Evolutionary conservation across 129 eudicot genomes (phyloP), one percentile per base, ranked within the genome.

Genomic region (Pseudognaphalium luteoalbum): DNA sequence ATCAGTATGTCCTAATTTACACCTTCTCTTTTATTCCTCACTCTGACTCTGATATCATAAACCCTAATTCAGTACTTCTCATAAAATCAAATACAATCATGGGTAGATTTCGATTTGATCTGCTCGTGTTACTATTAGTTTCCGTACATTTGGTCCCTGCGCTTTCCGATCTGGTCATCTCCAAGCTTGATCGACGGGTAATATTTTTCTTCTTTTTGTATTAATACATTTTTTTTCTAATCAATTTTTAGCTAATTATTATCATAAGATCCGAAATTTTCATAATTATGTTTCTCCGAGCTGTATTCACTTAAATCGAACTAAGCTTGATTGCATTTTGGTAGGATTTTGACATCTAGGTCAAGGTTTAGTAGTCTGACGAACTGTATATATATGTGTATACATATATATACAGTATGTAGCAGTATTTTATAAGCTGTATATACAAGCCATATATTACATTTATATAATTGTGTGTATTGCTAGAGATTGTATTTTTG

Each of bases 101-200:
- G 86, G 30, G 64, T 59, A 68, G 74, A 42, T 42, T 63, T 74
- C 83, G 83, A 51, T 30, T 70, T 20, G 83, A 79, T 75, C 74
- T 79, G 56, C 56, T 71, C 15, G 17, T 82, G 59, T 61, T 85
- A 58, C 78, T 82, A 34, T 6, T 73, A 63, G 25, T 67, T 33
- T 56, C 84, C 39, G 15, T 82, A 30, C 79, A 78, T 62, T 71
- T 66, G 11, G 44, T 84, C 5, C 82, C 81, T 39, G 82, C 72
- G 12, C 75, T 80, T 11, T 87, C 92, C 82, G 87, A 88, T 88
- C 85, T 88, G 22, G 20, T 83, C 83, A 72, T 88, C 83, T 71
- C 86, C 75, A 85, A 72, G 76, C 81, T 85, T 68, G 89, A 85
- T 75, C 87, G 87, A 41, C 85, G 82, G 72, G 89, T 87, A 82